Conservation (phyloP, 148 eudicot genomes). For the Amaranthus hypochondriacus region DNA sequence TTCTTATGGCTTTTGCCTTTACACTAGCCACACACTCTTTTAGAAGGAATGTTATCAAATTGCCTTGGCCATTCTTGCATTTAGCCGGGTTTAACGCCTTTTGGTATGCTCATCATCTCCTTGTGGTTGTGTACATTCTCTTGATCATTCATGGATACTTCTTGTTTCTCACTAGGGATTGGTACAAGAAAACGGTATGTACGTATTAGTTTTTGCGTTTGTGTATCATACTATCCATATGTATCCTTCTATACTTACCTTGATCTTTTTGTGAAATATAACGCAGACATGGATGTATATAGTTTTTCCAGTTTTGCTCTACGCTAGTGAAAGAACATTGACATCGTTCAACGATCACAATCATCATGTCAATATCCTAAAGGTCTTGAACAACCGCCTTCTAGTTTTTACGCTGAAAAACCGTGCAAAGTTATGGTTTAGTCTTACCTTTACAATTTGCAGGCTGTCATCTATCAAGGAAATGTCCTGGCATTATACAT, state of each 20-base stretch:
- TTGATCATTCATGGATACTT: conserved; percentile 71
- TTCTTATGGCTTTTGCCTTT: conserved; percentile 70
- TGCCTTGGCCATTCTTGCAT: conserved; percentile 60
- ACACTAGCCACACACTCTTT: conserved; percentile 78
- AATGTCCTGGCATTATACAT: conserved; percentile 86
- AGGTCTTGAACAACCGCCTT: conserved; percentile 39
- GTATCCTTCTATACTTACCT: not conserved
- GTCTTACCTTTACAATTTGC: conserved; percentile 24
- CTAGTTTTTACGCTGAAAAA: not conserved
- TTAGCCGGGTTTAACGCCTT: conserved; percentile 92
- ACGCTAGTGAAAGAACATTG: conserved; percentile 67
- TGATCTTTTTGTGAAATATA: conserved; percentile 6
- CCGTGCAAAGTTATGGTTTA: not conserved
- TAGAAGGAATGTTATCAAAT: conserved; percentile 73
- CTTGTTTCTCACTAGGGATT: conserved; percentile 51
- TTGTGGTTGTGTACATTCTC: conserved; percentile 58
- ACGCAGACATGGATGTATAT: conserved; percentile 97
- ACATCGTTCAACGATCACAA: conserved; percentile 53
- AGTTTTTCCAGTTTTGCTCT: conserved; percentile 55
- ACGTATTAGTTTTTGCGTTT: not conserved
- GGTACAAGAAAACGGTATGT: conserved; percentile 85
- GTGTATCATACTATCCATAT: not conserved
- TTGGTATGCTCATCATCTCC: conserved; percentile 91
- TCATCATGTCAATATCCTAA: conserved; percentile 53
- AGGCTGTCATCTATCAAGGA: conserved; percentile 81